Percentiles rank a stretch among this genome's conserved stretches.
Conservation (phyloP, 352 stramenopile species). For the Pythium monospermum region DNA sequence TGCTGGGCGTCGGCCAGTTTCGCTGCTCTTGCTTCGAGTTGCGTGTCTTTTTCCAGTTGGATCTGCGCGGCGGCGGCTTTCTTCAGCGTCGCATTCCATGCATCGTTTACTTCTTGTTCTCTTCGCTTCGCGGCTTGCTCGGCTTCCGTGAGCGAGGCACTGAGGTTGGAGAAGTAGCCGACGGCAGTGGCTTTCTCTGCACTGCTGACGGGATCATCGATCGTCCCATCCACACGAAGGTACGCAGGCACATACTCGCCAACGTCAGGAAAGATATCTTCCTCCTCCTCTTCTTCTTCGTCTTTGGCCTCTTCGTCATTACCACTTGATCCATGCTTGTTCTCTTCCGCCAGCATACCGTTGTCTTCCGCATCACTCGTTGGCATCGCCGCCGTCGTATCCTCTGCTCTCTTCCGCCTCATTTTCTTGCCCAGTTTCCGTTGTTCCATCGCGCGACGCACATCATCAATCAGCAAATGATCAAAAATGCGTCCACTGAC, state of each 20-base stretch:
- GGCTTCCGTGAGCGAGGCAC: conserved; percentile 55
- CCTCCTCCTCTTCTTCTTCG: conserved; percentile 36
- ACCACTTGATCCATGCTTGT: background rate
- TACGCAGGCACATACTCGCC: conserved; percentile 68
- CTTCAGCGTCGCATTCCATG: conserved; percentile 54
- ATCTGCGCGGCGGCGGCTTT: conserved; percentile 50
- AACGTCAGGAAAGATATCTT: conserved; percentile 74
- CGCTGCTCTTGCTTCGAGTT: conserved; percentile 30
- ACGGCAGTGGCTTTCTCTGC: conserved; percentile 17
- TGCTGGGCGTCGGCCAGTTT: conserved; percentile 30
- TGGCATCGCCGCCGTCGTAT: background rate
- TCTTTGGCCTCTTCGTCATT: background rate
- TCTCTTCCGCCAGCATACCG: background rate
- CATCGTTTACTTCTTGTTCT: conserved; percentile 37
- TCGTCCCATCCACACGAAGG: conserved; percentile 26
- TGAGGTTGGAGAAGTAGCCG: conserved; percentile 72
- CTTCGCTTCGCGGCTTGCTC: conserved; percentile 35
- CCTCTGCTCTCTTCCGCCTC: conserved; percentile 21
- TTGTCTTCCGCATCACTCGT: conserved; percentile 1
- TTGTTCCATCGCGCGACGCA: conserved; percentile 37
- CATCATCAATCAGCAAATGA: conserved; percentile 35
- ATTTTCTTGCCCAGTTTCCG: conserved; percentile 21
- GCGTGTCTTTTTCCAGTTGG: conserved; percentile 33
- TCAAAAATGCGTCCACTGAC: conserved; percentile 51
- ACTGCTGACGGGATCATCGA: conserved; percentile 11